A percentile compares a stretch with the other conserved stretches of the same genome.
phyloP scores from a whole-genome alignment of 768 basidiomycete genomes.

The Termitomyces sp. region DNA sequence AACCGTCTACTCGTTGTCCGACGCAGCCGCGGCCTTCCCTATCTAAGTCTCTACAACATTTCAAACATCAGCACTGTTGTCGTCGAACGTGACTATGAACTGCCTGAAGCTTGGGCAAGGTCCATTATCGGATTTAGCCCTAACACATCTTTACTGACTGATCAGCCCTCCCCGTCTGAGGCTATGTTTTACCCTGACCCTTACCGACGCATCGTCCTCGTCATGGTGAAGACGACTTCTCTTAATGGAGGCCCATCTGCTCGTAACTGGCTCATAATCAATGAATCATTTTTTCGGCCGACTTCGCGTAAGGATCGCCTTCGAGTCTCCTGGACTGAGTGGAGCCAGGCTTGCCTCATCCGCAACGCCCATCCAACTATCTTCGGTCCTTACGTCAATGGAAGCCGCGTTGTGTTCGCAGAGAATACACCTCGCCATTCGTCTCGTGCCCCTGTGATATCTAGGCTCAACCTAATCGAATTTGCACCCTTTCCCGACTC shows the following conservation, averaged over 20 bases:
- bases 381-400: slow-evolving; percentile 38
- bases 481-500: slow-evolving; percentile 39
- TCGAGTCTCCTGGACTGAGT: slow-evolving; percentile 49
- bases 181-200: slow-evolving; percentile 59
- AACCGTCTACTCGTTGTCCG: slow-evolving; percentile 38
- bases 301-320: slow-evolving; percentile 38
- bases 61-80: slow-evolving; percentile 34
- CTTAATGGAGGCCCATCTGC: slow-evolving; percentile 25
- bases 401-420: slow-evolving; percentile 42
- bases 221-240: slow-evolving; percentile 38
- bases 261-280: slow-evolving; percentile 49
- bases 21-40: slow-evolving; percentile 29
- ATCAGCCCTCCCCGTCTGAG: slow-evolving; percentile 29
- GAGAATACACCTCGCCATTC: slow-evolving; percentile 27
- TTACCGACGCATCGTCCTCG: slow-evolving; percentile 39
- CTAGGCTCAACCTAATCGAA: slow-evolving; percentile 36
- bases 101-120: slow-evolving; percentile 47
- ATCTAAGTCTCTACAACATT: slow-evolving; percentile 43
- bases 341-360: slow-evolving; percentile 48
- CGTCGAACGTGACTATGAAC: slow-evolving; percentile 48
- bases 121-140: slow-evolving; percentile 42
- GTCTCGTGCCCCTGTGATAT: slow-evolving; percentile 15
- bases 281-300: slow-evolving; percentile 46
- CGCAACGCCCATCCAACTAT: slow-evolving; percentile 32
- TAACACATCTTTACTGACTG: slow-evolving; percentile 38